Conservation (phyloP, 768 basidiomycete species). For the Leccinum aurantiacum region DNA sequence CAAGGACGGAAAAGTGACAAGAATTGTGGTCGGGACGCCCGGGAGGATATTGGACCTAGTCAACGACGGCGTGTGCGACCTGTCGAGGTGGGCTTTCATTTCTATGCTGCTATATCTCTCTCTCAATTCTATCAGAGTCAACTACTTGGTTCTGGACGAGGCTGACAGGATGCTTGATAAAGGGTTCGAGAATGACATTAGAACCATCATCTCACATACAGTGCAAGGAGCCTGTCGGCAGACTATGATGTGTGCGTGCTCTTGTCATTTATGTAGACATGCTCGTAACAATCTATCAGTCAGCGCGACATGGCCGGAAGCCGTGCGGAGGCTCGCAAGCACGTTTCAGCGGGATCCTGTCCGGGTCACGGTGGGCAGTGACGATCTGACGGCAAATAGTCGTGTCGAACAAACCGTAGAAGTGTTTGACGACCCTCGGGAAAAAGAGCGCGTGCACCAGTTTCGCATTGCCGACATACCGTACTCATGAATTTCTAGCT, state of each 20-base stretch:
- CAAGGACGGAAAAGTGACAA: constrained; percentile 52
- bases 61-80: constrained; percentile 79
- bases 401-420: constrained; percentile 92
- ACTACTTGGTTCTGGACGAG: constrained; percentile 94
- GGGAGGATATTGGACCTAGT: constrained; percentile 92
- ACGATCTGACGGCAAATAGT: constrained; percentile 92
- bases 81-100: constrained; percentile 58
- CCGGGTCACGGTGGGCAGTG: constrained; percentile 91
- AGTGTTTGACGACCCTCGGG: constrained; percentile 80
- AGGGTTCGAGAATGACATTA: constrained; percentile 97
- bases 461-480: neutral
- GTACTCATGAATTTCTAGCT: constrained; percentile 37
- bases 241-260: constrained; percentile 87
- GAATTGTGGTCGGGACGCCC: constrained; percentile 93
- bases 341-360: constrained; percentile 86
- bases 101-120: neutral
- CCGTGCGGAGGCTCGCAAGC: constrained; percentile 83
- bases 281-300: constrained; percentile 44
- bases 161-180: constrained; percentile 98
- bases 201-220: constrained; percentile 78
- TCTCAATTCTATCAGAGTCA: constrained; percentile 53
- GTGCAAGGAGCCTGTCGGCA: constrained; percentile 71
- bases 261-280: neutral
- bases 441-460: constrained; percentile 71
- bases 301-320: constrained; percentile 98